Evolutionary conservation across 352 stramenopile species (phyloP), one percentile per base, ranked within the genome.

Genomic region (Globisporangium nodosum): DNA sequence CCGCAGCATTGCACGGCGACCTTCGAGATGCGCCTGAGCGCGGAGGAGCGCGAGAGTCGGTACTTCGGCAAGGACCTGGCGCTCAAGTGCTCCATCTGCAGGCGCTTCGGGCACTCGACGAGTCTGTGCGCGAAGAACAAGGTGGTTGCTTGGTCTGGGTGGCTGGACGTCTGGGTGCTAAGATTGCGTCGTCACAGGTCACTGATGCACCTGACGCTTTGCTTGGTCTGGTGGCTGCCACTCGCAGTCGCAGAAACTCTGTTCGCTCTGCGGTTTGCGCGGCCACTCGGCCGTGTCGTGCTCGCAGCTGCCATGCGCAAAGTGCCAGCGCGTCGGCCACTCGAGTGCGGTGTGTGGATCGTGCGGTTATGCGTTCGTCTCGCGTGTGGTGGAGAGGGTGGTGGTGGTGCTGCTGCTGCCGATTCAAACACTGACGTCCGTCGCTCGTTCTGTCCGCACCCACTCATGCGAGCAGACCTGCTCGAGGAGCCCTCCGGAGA

Each of bases 21-120:
- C 3, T 13, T 45, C 39, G 39, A 45, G 1, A 64, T 65, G 21
- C 31, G 27, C 18, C 11, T 21, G 49, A 84, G 81, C 37, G 60
- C 60, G 20, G 63, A 70, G 52, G 69, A 75, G 2, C 73, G 69
- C n/a, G 79, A 90, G 47, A 87, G 72, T 53, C 72, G 81, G 43
- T 92, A 92, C 48, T 92, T 92, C 55, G 52, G 83, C 57, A 87
- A 74, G 18, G 79, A 90, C 51, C 65, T 92, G 55, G 71, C 77
- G 46, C 87, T 69, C 55, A 92, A 92, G 65, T 92, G 81, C 65
- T 90, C 76, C 65, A 83, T 88, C 56, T 92, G 81, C 60, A 75
- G 77, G 43, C 64, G 89, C 54, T 70, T 90, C 9, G 81, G 81
- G 15, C 81, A 92, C 63, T 76, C 86, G 66, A 72, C 79, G 42